These are phyloP conservation scores for Nakazawaea wickerhamii DNA, from an alignment of 805 yeast genomes.

Conservation along the genomic window DNA sequence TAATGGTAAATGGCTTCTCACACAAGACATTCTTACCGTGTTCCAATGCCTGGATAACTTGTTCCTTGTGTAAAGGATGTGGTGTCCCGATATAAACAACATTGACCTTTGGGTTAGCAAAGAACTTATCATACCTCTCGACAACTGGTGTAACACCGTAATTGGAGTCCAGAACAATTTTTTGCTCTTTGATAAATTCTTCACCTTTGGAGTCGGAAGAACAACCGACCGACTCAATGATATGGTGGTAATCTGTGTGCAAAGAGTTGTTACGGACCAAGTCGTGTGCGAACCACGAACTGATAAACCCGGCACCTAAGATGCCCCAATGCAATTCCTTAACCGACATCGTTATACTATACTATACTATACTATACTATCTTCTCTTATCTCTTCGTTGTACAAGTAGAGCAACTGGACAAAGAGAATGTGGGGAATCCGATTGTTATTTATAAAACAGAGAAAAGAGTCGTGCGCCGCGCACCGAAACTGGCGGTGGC, in stretches of 20 bases:
- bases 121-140: slow-evolving; percentile 38
- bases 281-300: slow-evolving; percentile 39
- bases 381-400: not conserved
- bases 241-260: slow-evolving; percentile 26
- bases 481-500: too few species aligned
- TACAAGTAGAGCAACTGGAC: not conserved
- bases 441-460: not conserved
- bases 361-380: not conserved
- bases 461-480: not conserved
- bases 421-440: not conserved
- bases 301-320: slow-evolving; percentile 44
- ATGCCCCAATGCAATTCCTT: slow-evolving; percentile 38
- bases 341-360: not conserved
- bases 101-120: slow-evolving; percentile 36
- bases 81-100: slow-evolving; percentile 53
- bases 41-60: slow-evolving; percentile 35
- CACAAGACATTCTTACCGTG: slow-evolving; percentile 46
- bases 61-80: slow-evolving; percentile 45
- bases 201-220: slow-evolving; percentile 32
- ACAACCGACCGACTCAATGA: slow-evolving; percentile 34
- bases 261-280: slow-evolving; percentile 21
- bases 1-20: slow-evolving; percentile 52
- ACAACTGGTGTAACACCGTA: slow-evolving; percentile 17
- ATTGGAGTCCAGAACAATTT: slow-evolving; percentile 14
- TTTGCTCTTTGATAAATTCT: slow-evolving; percentile 24